Base-by-base conservation (phyloP, 2,329 filamentous ascomycete genomes). In the Aspergillus glaucus region DNA sequence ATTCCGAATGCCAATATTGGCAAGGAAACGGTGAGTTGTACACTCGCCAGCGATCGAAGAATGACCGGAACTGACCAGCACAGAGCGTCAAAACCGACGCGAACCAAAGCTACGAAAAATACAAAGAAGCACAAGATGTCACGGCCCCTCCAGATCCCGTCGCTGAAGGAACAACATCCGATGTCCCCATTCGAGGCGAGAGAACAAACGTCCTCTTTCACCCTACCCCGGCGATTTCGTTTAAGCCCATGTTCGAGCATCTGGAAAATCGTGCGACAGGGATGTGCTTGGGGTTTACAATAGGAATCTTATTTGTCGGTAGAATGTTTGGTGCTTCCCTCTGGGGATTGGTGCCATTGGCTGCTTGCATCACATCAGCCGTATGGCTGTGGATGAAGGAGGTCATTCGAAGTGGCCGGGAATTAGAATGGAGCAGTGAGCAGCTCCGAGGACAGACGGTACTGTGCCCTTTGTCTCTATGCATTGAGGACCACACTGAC, bases 121-220 rank as follows among this genome's bases (percentile, higher is more conserved):
- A 97, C 68, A 87, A 86, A 55, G 65, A 86, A 49, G 87, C 84
- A 8, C 92, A 96, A 70, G 92, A 97, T 69, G 77, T 95, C 49
- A 95, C 89, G 0, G 88, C 92, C 0, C 92, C 92, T 2, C 92
- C 92, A 1, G 91, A 94, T 56, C 92, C 92, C 0, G 76, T 95
- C 17, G 84, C 85, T 14, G 79, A 85, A 49, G 88, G 89, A 21
- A 82, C 85, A 30, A 97, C 92, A 0, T 91, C 88, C 22, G 93
- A 97, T 68, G 90, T 97, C 1, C 93, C 93, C 3, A 95, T 97
- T 50, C 87, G 91, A 63, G 92, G 91, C 61, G 92, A 97, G 65
- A 96, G 93, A 78, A 97, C 93, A 3, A 96, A 95, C 54, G 85
- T 97, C 15, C 79, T 96, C 26, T 97, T 97, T 69, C 92, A 96